phyloP scores from a whole-genome alignment of 495 filamentous ascomycete genomes.

The Cercophora newfieldiana region DNA sequence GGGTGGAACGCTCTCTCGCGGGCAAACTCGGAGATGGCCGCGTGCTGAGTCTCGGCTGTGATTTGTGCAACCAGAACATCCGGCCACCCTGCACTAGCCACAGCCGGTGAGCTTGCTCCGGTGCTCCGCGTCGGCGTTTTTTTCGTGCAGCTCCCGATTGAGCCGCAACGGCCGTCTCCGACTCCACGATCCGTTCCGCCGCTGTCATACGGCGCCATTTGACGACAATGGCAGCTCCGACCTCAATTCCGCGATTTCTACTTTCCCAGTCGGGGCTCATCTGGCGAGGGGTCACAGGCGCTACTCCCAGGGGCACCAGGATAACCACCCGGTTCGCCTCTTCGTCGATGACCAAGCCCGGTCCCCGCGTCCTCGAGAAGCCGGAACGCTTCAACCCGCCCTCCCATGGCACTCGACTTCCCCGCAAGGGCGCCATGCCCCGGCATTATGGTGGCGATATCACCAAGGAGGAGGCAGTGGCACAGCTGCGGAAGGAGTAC shows the following conservation, averaged over 20 bases:
- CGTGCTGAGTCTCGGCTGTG: not conserved
- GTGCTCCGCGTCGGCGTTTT: conserved; percentile 3
- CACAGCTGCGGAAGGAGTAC: conserved; percentile 66
- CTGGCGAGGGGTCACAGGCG: conserved; percentile 38
- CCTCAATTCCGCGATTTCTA: conserved; percentile 54
- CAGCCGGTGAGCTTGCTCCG: not conserved
- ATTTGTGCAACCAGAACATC: conserved; percentile 1
- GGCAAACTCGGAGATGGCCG: conserved; percentile 33
- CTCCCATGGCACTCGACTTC: conserved; percentile 69
- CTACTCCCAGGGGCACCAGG: conserved; percentile 5
- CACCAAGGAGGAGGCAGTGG: conserved; percentile 57
- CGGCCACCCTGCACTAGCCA: not conserved
- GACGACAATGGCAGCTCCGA: conserved; percentile 38
- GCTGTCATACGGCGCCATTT: not conserved
- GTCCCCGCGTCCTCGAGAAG: conserved; percentile 64
- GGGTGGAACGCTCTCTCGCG: conserved; percentile 18
- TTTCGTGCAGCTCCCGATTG: conserved; percentile 8
- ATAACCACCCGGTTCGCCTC: conserved; percentile 21
- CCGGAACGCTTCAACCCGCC: conserved; percentile 83
- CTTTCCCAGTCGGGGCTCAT: conserved; percentile 51
- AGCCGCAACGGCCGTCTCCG: conserved; percentile 8
- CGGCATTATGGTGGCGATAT: conserved; percentile 69
- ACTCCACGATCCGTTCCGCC: not conserved
- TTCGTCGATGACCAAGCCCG: not conserved
- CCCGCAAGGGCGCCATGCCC: conserved; percentile 41